These are phyloP conservation scores for Trichoderma sp. DNA, from an alignment of 2,329 filamentous ascomycete species.

Conservation along the genomic window DNA sequence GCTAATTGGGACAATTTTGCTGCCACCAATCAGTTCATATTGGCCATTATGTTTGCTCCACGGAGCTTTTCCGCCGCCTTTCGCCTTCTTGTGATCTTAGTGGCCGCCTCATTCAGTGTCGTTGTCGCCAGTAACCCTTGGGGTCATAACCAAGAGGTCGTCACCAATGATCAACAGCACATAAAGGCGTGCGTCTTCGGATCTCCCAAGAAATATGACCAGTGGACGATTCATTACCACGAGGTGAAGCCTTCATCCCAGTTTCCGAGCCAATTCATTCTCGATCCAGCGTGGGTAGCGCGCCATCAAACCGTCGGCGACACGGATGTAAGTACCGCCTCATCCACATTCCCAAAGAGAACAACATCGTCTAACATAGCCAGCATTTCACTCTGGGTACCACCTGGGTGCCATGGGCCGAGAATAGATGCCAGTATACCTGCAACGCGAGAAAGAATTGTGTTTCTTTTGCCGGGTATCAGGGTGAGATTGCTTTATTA, in stretches of 20 bases:
- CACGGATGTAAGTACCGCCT: conserved; percentile 1
- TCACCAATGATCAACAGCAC: background rate
- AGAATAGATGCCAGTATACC: conserved; percentile 28
- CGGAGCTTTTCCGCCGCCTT: background rate
- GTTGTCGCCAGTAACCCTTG: background rate
- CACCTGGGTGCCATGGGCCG: conserved; percentile 9
- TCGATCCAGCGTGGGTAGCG: conserved; percentile 24
- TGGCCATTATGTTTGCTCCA: background rate
- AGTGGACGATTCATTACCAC: conserved; percentile 23
- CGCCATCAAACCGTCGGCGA: conserved; percentile 11
- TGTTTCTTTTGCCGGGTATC: conserved; percentile 25
- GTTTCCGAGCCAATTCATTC: background rate
- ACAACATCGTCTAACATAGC: background rate
- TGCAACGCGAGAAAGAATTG: conserved; percentile 25
- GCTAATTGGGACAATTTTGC: background rate
- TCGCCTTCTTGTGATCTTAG: background rate
- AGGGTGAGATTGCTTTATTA: conserved; percentile 6
- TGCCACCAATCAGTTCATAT: background rate
- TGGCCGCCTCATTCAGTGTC: background rate
- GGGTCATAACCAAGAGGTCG: background rate
- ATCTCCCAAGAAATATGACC: conserved; percentile 2
- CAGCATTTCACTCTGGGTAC: conserved; percentile 21
- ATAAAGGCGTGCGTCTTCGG: conserved; percentile 16
- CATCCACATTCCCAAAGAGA: background rate
- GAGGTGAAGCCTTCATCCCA: conserved; percentile 4